Evolutionary conservation across 768 basidiomycete genomes (phyloP).

Genomic region (Termitomyces sp.): DNA sequence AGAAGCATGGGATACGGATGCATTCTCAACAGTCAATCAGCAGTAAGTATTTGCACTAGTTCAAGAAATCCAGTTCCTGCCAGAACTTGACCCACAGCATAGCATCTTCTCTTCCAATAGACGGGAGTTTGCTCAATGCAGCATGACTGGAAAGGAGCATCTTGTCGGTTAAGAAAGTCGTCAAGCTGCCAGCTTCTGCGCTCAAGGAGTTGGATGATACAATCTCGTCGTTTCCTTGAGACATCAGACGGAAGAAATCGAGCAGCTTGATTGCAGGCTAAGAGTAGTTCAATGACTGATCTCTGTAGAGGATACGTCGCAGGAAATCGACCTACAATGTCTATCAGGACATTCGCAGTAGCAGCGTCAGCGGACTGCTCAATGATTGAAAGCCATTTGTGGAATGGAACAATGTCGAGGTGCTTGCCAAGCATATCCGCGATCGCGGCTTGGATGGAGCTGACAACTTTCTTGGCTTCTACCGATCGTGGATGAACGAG

Average conservation of each 20-base stretch:
- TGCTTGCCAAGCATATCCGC: too few species aligned
- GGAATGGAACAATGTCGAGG: too few species aligned
- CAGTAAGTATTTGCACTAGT: not conserved
- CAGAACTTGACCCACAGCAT: constrained; percentile 4
- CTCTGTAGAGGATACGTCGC: too few species aligned
- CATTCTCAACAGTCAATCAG: not conserved
- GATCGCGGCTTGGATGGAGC: too few species aligned
- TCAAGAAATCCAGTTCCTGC: not conserved
- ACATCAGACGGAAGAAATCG: constrained; percentile 15
- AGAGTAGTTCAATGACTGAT: not conserved
- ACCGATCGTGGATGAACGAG: constrained; percentile 35
- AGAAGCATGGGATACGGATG: too few species aligned
- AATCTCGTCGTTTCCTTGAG: not conserved
- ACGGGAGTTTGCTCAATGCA: not conserved
- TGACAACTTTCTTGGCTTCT: constrained; percentile 21
- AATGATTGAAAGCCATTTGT: too few species aligned
- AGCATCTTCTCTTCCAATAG: constrained; percentile 3
- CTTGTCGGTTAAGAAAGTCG: not conserved
- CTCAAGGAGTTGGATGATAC: too few species aligned
- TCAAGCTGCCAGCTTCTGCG: not conserved
- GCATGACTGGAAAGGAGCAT: constrained; percentile 5
- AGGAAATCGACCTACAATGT: too few species aligned
- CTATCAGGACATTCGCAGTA: too few species aligned
- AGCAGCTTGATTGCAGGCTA: constrained; percentile 18
- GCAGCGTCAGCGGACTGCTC: too few species aligned